Evolutionary conservation across 768 basidiomycete species (phyloP).

Genomic region (Coprinopsis sp.): DNA sequence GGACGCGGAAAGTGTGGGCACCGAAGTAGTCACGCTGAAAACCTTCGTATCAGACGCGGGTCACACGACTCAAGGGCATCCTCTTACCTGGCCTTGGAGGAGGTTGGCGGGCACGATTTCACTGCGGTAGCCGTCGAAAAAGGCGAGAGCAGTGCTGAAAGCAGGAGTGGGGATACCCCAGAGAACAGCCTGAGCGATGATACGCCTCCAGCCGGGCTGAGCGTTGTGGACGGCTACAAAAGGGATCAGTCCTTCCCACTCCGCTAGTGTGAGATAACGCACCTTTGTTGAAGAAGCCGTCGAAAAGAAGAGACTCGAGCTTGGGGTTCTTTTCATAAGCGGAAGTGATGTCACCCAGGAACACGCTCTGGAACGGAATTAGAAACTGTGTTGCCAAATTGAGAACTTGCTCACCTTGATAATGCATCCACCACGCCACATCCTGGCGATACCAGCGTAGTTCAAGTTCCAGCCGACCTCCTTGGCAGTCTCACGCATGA

Average conservation of each 20-base stretch:
- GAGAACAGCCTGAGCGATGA: constrained; percentile 91
- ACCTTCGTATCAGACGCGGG: too few relatives aligned
- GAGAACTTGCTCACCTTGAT: constrained; percentile 63
- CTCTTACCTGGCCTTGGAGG: constrained; percentile 84
- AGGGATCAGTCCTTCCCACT: constrained; percentile 2
- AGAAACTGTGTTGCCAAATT: not conserved
- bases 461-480: constrained; percentile 93
- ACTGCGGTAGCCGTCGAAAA: constrained; percentile 98
- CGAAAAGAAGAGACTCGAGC: constrained; percentile 90
- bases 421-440: constrained; percentile 99
- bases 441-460: constrained; percentile 94
- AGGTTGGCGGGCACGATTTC: constrained; percentile 92
- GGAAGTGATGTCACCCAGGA: constrained; percentile 86
- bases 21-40: constrained; percentile 94
- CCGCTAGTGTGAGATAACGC: constrained; percentile 4
- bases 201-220: constrained; percentile 97
- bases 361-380: constrained; percentile 58
- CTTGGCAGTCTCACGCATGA: constrained; percentile 97
- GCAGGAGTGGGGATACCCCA: constrained; percentile 98
- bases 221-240: constrained; percentile 79
- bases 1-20: constrained; percentile 95
- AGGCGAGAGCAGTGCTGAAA: constrained; percentile 96
- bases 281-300: constrained; percentile 97
- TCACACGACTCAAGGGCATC: too few relatives aligned
- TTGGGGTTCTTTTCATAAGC: constrained; percentile 84